These are phyloP conservation scores for Kwoniella pini DNA, from an alignment of 768 basidiomycete genomes.

Conservation along the genomic window DNA sequence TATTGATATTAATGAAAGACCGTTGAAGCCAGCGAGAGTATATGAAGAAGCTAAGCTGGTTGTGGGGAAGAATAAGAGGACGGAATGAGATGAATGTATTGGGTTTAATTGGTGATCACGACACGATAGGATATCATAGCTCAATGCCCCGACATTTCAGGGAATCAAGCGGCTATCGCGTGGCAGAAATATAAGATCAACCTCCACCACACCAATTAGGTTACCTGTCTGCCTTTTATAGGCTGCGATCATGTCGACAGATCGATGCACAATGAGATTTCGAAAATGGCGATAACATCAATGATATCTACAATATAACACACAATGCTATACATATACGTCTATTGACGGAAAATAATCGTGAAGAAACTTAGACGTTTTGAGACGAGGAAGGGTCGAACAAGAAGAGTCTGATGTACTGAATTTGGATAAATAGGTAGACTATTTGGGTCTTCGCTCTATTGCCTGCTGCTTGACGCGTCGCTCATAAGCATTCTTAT, in stretches of 20 bases:
- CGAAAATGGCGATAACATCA: too few species aligned
- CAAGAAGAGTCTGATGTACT: too few species aligned
- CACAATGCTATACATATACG: too few species aligned
- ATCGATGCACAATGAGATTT: too few species aligned
- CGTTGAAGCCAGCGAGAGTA: constrained; percentile 5
- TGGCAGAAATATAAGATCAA: not conserved
- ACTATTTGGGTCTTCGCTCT: constrained; percentile 83
- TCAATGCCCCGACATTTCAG: constrained; percentile 1
- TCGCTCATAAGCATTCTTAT: constrained; percentile 86
- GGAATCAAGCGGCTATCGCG: not conserved
- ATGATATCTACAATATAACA: too few species aligned
- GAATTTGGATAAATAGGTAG: too few species aligned
- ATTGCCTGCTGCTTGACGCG: constrained; percentile 81
- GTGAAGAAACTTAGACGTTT: too few species aligned
- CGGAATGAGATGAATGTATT: not conserved
- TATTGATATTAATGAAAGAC: not conserved
- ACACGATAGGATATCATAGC: not conserved
- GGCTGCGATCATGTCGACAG: too few species aligned
- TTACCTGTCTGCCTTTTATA: too few species aligned
- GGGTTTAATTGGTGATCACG: not conserved
- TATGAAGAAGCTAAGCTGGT: constrained; percentile 5
- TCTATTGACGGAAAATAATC: too few species aligned
- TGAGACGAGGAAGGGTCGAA: too few species aligned
- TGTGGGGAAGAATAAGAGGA: constrained; percentile 1
- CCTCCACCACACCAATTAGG: constrained; percentile 3